Conservation (phyloP, 495 filamentous ascomycete species). For the Hypoxylon fuscum region DNA sequence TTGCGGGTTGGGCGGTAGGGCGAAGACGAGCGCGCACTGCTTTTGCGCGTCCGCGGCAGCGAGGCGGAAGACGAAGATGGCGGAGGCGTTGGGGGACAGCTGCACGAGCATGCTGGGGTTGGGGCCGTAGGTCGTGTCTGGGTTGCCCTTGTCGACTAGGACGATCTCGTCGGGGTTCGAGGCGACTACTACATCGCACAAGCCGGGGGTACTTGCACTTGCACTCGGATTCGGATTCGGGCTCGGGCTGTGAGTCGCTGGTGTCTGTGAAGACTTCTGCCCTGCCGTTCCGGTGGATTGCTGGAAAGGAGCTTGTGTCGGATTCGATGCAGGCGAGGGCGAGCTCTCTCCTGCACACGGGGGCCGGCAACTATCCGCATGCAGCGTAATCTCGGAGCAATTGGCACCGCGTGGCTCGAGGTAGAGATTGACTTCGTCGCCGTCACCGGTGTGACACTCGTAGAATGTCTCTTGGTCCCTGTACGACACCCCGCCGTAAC, state of each 20-base stretch:
- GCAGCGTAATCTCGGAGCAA: slow-evolving; percentile 59
- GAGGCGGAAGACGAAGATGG: slow-evolving; percentile 78
- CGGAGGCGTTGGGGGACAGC: slow-evolving; percentile 65
- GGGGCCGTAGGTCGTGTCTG: slow-evolving; percentile 48
- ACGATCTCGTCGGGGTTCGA: slow-evolving; percentile 56
- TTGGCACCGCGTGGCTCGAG: slow-evolving; percentile 50
- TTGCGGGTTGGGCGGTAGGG: slow-evolving; percentile 63
- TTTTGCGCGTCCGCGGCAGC: slow-evolving; percentile 61
- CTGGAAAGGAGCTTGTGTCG: slow-evolving; percentile 3
- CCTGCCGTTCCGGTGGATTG: slow-evolving; percentile 5
- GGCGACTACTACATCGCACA: slow-evolving; percentile 18
- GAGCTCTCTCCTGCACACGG: slow-evolving; percentile 28
- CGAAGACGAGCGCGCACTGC: slow-evolving; percentile 72
- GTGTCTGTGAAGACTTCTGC: too few species aligned
- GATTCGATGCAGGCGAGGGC: slow-evolving; percentile 14
- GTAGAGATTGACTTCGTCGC: slow-evolving; percentile 63
- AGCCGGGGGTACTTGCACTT: not conserved
- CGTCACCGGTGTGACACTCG: slow-evolving; percentile 63
- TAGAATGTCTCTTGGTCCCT: slow-evolving; percentile 58
- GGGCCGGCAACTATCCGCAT: slow-evolving; percentile 56
- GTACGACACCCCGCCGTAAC: slow-evolving; percentile 58
- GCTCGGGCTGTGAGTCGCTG: too few species aligned
- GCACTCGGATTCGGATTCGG: too few species aligned
- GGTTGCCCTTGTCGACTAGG: slow-evolving; percentile 64
- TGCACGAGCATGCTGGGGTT: slow-evolving; percentile 63